phyloP scores from a whole-genome alignment of 371 early-diverging fungal genomes.

The Syncephalastrum monosporum region DNA sequence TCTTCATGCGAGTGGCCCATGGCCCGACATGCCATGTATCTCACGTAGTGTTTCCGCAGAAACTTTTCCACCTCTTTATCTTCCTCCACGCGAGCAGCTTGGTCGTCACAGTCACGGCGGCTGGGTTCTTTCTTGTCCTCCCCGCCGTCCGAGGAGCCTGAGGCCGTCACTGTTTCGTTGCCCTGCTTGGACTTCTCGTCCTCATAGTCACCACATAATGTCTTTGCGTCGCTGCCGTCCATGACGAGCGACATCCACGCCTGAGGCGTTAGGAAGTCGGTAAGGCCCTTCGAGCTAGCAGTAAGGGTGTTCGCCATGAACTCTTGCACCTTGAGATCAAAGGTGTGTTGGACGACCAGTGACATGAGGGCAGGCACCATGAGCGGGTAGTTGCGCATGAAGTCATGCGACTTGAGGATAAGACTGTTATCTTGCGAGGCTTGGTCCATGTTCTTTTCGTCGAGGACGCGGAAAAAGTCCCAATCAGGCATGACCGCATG shows the following conservation, averaged over 20 bases:
- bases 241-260: not conserved
- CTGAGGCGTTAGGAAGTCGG: too few species aligned
- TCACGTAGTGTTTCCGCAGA: slow-evolving; percentile 9
- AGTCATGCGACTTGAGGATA: not conserved
- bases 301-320: not conserved
- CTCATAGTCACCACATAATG: not conserved
- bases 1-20: slow-evolving; percentile 9
- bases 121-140: not conserved
- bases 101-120: not conserved
- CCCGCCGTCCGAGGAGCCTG: not conserved
- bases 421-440: not conserved
- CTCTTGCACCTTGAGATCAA: slow-evolving; percentile 8
- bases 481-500: slow-evolving; percentile 16
- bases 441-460: slow-evolving; percentile 7
- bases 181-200: slow-evolving; percentile 4
- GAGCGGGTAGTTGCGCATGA: slow-evolving; percentile 16
- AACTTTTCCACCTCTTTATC: not conserved
- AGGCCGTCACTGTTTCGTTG: too few species aligned
- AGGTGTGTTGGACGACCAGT: slow-evolving; percentile 28
- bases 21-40: slow-evolving; percentile 10
- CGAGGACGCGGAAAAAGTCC: slow-evolving; percentile 13
- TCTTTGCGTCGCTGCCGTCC: not conserved
- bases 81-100: not conserved
- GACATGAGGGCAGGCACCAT: slow-evolving; percentile 27
- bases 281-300: too few species aligned